phyloP scores from a whole-genome alignment of 2,329 filamentous ascomycete species.

The Grosmannia clavigera region DNA sequence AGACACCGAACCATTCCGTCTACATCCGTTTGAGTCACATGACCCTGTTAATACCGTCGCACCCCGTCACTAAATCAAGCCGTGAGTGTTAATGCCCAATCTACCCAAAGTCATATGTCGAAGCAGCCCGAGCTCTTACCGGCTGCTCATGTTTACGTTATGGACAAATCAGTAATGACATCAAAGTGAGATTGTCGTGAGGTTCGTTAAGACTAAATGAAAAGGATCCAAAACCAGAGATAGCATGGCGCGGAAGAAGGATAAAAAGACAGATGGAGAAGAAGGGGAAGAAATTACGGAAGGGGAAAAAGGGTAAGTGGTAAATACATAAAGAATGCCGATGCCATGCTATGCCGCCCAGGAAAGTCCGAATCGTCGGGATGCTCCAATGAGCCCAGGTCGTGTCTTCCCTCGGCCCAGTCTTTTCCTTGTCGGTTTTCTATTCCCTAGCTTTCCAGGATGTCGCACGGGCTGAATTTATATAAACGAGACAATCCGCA shows the following conservation, averaged over 20 bases:
- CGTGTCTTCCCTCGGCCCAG: neutral
- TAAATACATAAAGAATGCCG: neutral
- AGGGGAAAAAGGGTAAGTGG: neutral
- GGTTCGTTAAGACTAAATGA: neutral
- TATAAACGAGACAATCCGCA: no score
- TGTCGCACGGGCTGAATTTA: no score
- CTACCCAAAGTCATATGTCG: neutral
- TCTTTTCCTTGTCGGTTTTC: neutral
- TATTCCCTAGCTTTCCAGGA: neutral
- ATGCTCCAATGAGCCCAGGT: neutral
- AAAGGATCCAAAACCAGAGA: neutral
- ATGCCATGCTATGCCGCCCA: constrained; percentile 1
- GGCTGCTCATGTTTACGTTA: neutral
- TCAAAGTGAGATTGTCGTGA: neutral
- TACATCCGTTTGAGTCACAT: neutral
- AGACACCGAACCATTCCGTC: neutral
- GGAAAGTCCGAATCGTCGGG: neutral
- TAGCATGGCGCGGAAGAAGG: neutral
- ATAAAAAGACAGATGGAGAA: neutral
- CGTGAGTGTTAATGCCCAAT: neutral
- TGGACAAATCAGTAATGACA: neutral
- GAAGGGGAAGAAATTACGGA: neutral
- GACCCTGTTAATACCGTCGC: neutral
- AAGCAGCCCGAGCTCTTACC: neutral
- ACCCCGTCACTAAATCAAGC: neutral